A percentile compares a stretch with the other conserved stretches of the same genome.
Conservation (phyloP, 2,329 filamentous ascomycete genomes). For the Beauveria australis region DNA sequence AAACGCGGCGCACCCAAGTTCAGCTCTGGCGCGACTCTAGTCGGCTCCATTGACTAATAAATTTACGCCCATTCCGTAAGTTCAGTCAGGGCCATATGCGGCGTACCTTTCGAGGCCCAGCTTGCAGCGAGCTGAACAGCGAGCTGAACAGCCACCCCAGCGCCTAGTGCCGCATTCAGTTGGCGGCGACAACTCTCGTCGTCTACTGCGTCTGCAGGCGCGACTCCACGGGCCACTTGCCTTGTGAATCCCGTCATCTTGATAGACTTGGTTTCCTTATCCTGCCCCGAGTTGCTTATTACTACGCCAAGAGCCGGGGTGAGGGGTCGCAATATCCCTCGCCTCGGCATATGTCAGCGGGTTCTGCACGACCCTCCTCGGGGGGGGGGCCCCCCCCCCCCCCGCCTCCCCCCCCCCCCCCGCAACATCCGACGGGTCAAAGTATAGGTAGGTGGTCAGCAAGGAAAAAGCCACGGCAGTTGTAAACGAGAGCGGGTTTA, state of each 20-base stretch:
- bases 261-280: neutral
- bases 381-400: too few relatives aligned
- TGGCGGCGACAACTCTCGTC: neutral
- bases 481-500: conserved; percentile 1
- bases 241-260: neutral
- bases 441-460: conserved; percentile 6
- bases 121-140: conserved; percentile 3
- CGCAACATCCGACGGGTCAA: neutral
- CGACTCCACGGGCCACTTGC: neutral
- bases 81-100: neutral
- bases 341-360: neutral
- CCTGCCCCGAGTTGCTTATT: neutral
- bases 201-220: neutral
- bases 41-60: neutral
- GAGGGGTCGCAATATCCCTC: neutral
- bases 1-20: neutral
- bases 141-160: conserved; percentile 3
- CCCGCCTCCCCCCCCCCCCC: too few relatives aligned
- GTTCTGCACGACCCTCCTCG: neutral
- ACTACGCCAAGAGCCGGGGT: neutral
- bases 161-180: neutral
- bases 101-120: neutral
- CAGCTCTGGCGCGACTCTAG: neutral
- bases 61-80: neutral
- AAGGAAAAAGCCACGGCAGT: conserved; percentile 1